Evolutionary conservation across 2,329 filamentous ascomycete species (phyloP), one percentile per base, ranked within the genome.

Genomic region (Trichoderma sp.): DNA sequence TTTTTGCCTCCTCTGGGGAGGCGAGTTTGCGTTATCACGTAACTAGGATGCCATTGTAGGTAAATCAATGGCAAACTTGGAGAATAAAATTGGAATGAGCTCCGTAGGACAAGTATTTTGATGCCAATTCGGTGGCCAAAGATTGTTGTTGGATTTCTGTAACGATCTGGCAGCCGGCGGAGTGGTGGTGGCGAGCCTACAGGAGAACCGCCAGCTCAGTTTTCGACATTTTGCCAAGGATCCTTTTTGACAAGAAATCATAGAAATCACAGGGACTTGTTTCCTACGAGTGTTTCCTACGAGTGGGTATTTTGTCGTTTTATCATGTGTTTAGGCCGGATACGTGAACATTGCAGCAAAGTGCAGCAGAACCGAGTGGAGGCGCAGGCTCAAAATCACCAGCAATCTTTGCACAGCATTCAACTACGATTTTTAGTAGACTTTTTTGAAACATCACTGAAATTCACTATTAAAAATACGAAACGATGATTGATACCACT

Each of bases 401-500:
- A 8, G 1, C 39, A 8, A 43, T 6, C 8, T n/a, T 43, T n/a
- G 5, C 39, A 43, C 18, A n/a, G 7, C 6, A n/a, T 18, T 43
- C 39, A 43, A 18, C 18, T 18, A 3, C 5, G 3, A 43, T 8
- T n/a, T n/a, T 13, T 3, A 10, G 6, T 30, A 1, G 1, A 30
- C 28, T 30, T n/a, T 43, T 8, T 4, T 7, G 1, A n/a, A 16
- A 43, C 4, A n/a, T 34, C 11, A 34, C 32, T 34, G 6, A 14
- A 13, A 34, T 14, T 34, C 11, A 34, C 14, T 14, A 3, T 5
- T 8, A 10, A 6, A 43, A 8, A n/a, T n/a, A 8, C 16, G 8
- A 43, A 43, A 1, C 0, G 2, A n/a, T 43, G 4, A 4, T 10
- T 1, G 1, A 18, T n/a, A 18, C 0, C 18, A 43, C 3, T 10